Base-by-base conservation (phyloP, 1,284 basidiomycete species). In the Heterobasidion irregulare region DNA sequence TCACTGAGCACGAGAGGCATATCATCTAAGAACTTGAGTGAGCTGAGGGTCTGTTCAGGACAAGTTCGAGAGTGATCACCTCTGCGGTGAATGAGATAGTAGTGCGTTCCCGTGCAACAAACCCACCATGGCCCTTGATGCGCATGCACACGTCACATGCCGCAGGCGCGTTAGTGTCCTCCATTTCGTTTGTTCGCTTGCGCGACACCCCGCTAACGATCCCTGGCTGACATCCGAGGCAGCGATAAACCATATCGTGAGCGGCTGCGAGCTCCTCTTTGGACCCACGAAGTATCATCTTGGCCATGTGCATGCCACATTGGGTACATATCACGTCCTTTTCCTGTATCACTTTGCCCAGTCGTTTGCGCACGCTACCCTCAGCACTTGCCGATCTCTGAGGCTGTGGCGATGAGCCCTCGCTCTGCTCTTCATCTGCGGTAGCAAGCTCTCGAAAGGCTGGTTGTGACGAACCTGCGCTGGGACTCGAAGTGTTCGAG, bases 1-100 rank as follows among this genome's bases (percentile, higher is more conserved):
- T 52, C 9, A 45, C 51, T 6, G 51, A 43, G 51, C 51, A 52
- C n/a, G 51, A 32, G 19, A 52, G 18, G n/a, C 51, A 52, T 19
- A 52, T 52, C 10, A 52, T 26, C 51, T 52, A 9, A 18, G 10
- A 6, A 47, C 12, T n/a, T 41, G 10, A 13, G 18, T 47, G 16
- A 32, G 46, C 9, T 10, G 1, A 16, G 8, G 6, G 36, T 43
- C 16, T 43, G 16, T 19, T 32, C 15, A 47, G 12, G 49, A 15
- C 18, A 47, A 47, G 46, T 9, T 47, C 18, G 4, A 47, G 46
- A 33, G 26, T 8, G 46, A 33, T 34, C 51, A 52, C 51, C 51
- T 52, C 51, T 26, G 51, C 51, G 12, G 51, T 52, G n/a, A 52
- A 52, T 38, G 36, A 34, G 16, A 52, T 52, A 2, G 19, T 19